Conservation (phyloP, 2,329 filamentous ascomycete species). For the Magnaporthiopsis incrustans region DNA sequence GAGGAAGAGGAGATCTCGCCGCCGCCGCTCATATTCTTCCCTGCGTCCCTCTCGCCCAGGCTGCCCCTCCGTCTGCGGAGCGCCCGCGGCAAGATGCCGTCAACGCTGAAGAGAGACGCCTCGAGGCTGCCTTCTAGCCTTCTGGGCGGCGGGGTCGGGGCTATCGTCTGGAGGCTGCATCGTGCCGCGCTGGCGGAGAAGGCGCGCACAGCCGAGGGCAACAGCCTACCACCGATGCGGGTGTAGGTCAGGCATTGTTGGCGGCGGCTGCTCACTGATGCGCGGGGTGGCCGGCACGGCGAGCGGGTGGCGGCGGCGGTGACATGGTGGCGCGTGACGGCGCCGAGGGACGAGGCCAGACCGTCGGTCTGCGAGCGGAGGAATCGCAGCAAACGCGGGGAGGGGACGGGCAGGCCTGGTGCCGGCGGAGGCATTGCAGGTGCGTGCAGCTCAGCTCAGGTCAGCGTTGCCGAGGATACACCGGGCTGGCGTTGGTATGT, state of each 20-base stretch:
- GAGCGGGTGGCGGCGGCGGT: background rate
- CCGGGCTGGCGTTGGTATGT: background rate
- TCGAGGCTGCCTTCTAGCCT: background rate
- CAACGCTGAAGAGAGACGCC: background rate
- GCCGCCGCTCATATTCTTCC: background rate
- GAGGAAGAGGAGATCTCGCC: too few species aligned
- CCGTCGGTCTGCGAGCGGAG: conserved; percentile 62
- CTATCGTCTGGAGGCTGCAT: background rate
- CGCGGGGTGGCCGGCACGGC: background rate
- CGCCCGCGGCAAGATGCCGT: conserved; percentile 1
- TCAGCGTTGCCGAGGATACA: background rate
- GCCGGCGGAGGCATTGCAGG: conserved; percentile 36
- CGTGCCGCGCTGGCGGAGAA: background rate
- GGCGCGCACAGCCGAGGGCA: conserved; percentile 4
- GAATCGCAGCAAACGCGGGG: conserved; percentile 58
- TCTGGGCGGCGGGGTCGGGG: background rate
- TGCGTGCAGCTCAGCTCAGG: conserved; percentile 6
- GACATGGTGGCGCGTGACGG: background rate
- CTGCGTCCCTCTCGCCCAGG: background rate
- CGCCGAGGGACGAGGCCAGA: conserved; percentile 30
- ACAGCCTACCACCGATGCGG: background rate
- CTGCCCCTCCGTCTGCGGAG: conserved; percentile 6
- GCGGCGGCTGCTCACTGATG: background rate
- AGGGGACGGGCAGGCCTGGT: conserved; percentile 39
- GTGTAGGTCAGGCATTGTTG: conserved; percentile 12